Base-by-base conservation (phyloP, 768 basidiomycete species). In the Rhodotorula kratochvilovae region DNA sequence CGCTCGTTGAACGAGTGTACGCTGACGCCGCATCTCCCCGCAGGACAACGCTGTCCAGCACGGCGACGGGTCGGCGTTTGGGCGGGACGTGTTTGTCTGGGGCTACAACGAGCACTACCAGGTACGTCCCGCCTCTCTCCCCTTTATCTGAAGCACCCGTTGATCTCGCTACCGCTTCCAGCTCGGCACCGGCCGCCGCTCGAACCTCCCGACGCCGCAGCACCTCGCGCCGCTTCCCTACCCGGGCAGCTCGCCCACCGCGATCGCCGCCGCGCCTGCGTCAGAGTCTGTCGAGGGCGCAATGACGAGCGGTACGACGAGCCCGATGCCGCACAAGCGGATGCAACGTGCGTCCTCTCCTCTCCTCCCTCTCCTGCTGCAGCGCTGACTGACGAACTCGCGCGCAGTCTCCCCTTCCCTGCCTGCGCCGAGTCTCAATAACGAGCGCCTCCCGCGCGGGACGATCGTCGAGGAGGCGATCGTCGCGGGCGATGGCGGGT, bases 181-280 rank as follows among this genome's bases (percentile, higher is more conserved):
- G 76, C 78, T 83, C 35, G 82, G 82, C 1, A 82, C 80, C 35
- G 81, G 81, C 21, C 81, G 81, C 53, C 74, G 82, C 19, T 80
- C 80, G 25, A 82, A 81, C 66, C 74, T 81, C 16, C 78, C 82
- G 13, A 77, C 81, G 19, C 82, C 82, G 2, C 81, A 82, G 67
- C 81, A 83, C 66, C 77, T 83, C 21, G 78, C 79, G 16, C 77
- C 80, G 2, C 74, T 82, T 3, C 70, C 70, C 1, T 74, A 71
- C 60, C 45, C 68, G 12, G 62, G 69, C 17, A 35, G 57, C 15
- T 33, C 62, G 21, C 43, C 62, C 21, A 60, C 36, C 6, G 46
- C 56, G 36, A 27, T 61, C 21, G 25, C 36, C 4, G 27, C 68
- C 42, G 55, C 39, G 57, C 45, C 50, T 42, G 64, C 46, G 43